Conservation (phyloP, 1,139 yeast genomes). For the Zygotorulaspora mrakii region DNA sequence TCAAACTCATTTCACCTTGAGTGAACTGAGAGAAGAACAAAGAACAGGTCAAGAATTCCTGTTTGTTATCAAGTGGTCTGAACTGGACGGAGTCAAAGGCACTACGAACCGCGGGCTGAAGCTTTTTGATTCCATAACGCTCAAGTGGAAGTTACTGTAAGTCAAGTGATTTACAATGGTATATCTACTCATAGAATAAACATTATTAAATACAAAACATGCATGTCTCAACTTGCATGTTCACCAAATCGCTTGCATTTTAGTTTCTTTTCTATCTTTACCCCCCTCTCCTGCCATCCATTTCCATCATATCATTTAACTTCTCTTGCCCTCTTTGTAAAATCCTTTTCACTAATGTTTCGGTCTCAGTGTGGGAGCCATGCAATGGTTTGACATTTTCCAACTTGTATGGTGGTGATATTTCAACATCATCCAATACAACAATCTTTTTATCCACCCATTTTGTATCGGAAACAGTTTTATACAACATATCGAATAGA, state of each 20-base stretch:
- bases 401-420: conserved; percentile 49
- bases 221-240: neutral
- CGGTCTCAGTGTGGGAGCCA: conserved; percentile 40
- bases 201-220: neutral
- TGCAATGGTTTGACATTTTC: conserved; percentile 33
- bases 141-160: conserved; percentile 20
- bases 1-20: conserved; percentile 10
- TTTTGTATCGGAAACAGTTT: conserved; percentile 48
- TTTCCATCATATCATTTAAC: conserved; percentile 40
- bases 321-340: conserved; percentile 57
- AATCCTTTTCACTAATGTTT: conserved; percentile 49
- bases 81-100: conserved; percentile 71
- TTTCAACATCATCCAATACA: conserved; percentile 50
- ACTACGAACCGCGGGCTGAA: conserved; percentile 50
- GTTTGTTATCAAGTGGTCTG: conserved; percentile 46
- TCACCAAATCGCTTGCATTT: neutral
- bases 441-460: conserved; percentile 48
- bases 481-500: conserved; percentile 48
- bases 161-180: neutral
- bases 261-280: conserved; percentile 26
- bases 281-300: conserved; percentile 52
- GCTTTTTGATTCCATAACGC: conserved; percentile 48
- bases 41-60: conserved; percentile 15
- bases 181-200: conserved; percentile 1
- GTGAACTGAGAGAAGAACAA: conserved; percentile 22